phyloP scores from a whole-genome alignment of 2,329 filamentous ascomycete species.

The Magnaporthales sp. region DNA sequence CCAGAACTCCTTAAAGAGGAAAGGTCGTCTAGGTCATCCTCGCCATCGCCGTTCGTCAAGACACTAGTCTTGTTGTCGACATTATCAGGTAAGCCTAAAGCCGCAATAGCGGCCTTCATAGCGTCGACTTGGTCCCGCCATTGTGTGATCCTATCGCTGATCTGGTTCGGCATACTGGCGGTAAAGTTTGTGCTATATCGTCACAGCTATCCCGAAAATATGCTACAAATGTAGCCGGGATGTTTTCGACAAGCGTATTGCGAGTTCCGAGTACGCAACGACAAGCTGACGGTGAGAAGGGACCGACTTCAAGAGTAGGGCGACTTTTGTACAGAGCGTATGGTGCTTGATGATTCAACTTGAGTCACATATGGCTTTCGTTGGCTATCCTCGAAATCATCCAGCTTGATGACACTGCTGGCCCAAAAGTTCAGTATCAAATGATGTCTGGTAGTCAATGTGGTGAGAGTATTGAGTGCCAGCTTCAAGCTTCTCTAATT shows the following conservation, averaged over 20 bases:
- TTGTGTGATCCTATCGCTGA: constrained; percentile 28
- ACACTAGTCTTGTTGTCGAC: background rate
- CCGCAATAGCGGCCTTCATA: constrained; percentile 79
- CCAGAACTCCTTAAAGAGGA: constrained; percentile 43
- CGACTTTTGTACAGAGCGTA: background rate
- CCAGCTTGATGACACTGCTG: background rate
- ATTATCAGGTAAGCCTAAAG: constrained; percentile 45
- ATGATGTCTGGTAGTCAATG: too few relatives aligned
- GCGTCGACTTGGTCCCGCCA: constrained; percentile 80
- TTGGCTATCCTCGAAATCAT: background rate
- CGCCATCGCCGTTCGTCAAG: constrained; percentile 25
- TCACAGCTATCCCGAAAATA: background rate
- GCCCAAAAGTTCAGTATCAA: background rate
- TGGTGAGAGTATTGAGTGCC: background rate
- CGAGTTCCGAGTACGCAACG: background rate
- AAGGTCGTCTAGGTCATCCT: constrained; percentile 56
- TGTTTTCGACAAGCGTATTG: background rate
- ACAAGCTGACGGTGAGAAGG: background rate
- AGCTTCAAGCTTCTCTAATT: background rate
- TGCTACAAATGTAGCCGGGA: background rate
- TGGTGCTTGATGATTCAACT: background rate
- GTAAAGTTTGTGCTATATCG: background rate
- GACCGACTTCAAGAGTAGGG: background rate
- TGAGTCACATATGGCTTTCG: background rate
- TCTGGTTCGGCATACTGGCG: background rate